Evolutionary conservation across 202 grass and related monocot genomes (phyloP).

Genomic region (Panicum hallii): DNA sequence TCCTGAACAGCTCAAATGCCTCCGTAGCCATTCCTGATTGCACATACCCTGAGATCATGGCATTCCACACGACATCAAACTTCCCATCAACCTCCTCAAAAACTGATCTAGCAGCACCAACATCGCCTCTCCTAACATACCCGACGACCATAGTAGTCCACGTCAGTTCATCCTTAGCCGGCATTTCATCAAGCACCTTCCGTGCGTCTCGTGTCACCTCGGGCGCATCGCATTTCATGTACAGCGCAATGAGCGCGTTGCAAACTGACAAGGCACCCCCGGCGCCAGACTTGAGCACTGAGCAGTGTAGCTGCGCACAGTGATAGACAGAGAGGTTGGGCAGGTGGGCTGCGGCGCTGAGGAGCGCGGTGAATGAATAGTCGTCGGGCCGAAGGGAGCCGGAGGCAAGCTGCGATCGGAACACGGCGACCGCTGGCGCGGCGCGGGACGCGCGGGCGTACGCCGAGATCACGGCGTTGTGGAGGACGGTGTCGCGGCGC

Average conservation of each 20-base stretch:
- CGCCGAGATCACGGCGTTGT: slow-evolving; percentile 84
- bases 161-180: slow-evolving; percentile 70
- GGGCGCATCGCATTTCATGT: slow-evolving; percentile 56
- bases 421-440: slow-evolving; percentile 51
- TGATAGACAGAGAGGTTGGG: slow-evolving; percentile 48
- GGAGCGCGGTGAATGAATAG: slow-evolving; percentile 79
- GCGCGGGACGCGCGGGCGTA: slow-evolving; percentile 66
- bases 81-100: slow-evolving; percentile 69
- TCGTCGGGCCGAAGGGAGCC: slow-evolving; percentile 64
- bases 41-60: slow-evolving; percentile 92
- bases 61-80: slow-evolving; percentile 92
- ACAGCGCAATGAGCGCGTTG: slow-evolving; percentile 80
- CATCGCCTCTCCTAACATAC: slow-evolving; percentile 70
- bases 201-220: slow-evolving; percentile 41
- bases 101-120: slow-evolving; percentile 61
- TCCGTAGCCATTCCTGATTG: slow-evolving; percentile 62
- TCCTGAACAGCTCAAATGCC: slow-evolving; percentile 81
- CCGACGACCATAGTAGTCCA: slow-evolving; percentile 90
- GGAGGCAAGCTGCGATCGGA: slow-evolving; percentile 54
- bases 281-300: slow-evolving; percentile 61
- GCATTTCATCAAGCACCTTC: slow-evolving; percentile 80
- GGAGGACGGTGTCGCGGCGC: slow-evolving; percentile 82
- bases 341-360: slow-evolving; percentile 72
- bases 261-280: slow-evolving; percentile 56
- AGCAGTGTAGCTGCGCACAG: slow-evolving; percentile 68